phyloP scores from a whole-genome alignment of 805 yeast species.

The Phaffomyces opuntiae region DNA sequence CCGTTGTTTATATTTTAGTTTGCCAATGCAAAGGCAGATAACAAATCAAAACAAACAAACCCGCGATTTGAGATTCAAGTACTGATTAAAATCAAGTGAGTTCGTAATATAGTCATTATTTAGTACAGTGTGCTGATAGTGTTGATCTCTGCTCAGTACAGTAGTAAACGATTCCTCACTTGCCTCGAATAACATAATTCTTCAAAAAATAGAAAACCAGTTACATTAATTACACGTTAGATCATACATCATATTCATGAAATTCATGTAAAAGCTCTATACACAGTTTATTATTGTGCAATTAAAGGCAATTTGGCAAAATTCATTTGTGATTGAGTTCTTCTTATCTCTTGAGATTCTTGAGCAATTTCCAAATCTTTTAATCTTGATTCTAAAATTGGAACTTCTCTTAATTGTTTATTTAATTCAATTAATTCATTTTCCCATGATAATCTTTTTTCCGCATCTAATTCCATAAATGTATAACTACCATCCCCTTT shows the following conservation, averaged over 20 bases:
- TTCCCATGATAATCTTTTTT: slow-evolving; percentile 63
- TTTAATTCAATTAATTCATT: slow-evolving; percentile 71
- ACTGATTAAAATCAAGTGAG: too few relatives aligned
- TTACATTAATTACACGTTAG: too few relatives aligned
- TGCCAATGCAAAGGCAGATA: too few relatives aligned
- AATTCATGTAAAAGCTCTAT: not conserved
- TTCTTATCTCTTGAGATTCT: slow-evolving; percentile 26
- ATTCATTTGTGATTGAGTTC: slow-evolving; percentile 24
- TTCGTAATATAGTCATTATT: too few relatives aligned
- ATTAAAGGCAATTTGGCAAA: slow-evolving; percentile 10
- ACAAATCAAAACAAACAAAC: too few relatives aligned
- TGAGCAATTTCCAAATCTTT: slow-evolving; percentile 52
- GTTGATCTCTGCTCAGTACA: too few relatives aligned
- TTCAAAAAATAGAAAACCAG: too few relatives aligned
- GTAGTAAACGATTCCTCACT: too few relatives aligned
- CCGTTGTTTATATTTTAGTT: too few relatives aligned
- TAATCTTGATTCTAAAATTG: slow-evolving; percentile 58
- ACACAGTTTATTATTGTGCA: not conserved
- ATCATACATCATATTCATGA: not conserved
- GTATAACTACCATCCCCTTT: slow-evolving; percentile 75
- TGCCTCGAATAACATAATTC: too few relatives aligned
- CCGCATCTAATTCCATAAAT: slow-evolving; percentile 61
- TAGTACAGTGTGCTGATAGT: too few relatives aligned
- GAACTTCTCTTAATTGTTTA: slow-evolving; percentile 61
- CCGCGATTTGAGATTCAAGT: too few relatives aligned